Conservation (phyloP, 257 asterid genomes). For the Euphrasia confusa region DNA sequence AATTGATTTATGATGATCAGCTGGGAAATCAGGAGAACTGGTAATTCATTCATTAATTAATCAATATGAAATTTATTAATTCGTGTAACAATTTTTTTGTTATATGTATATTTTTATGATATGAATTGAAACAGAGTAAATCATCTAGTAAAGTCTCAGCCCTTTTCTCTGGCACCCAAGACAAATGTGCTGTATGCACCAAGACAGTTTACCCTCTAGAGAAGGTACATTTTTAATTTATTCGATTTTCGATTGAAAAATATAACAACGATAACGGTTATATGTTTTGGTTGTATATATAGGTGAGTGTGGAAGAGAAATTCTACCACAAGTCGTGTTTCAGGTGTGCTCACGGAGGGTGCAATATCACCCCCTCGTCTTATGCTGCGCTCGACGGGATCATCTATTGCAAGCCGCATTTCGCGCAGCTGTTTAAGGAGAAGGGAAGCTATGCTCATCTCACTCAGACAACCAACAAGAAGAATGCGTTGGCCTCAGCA, state of each 20-base stretch:
- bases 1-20: slow-evolving; percentile 23
- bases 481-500: neutral
- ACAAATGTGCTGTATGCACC: slow-evolving; percentile 70
- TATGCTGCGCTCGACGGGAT: slow-evolving; percentile 86
- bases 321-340: slow-evolving; percentile 82
- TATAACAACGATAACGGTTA: too few relatives aligned
- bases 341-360: slow-evolving; percentile 90
- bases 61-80: too few relatives aligned
- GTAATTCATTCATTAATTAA: slow-evolving; percentile 20
- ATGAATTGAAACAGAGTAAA: slow-evolving; percentile 41
- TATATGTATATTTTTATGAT: neutral
- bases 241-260: too few relatives aligned
- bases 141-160: slow-evolving; percentile 70
- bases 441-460: slow-evolving; percentile 79
- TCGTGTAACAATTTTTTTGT: too few relatives aligned
- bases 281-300: too few relatives aligned
- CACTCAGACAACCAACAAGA: slow-evolving; percentile 55
- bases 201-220: slow-evolving; percentile 85
- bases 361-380: slow-evolving; percentile 61
- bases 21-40: slow-evolving; percentile 42
- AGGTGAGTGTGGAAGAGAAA: slow-evolving; percentile 75
- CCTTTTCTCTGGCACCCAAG: slow-evolving; percentile 83
- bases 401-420: slow-evolving; percentile 88
- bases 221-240: slow-evolving; percentile 39
- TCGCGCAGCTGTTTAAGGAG: slow-evolving; percentile 88